Evolutionary conservation across 768 basidiomycete genomes (phyloP).

Genomic region (Gelatoporia subvermispora): DNA sequence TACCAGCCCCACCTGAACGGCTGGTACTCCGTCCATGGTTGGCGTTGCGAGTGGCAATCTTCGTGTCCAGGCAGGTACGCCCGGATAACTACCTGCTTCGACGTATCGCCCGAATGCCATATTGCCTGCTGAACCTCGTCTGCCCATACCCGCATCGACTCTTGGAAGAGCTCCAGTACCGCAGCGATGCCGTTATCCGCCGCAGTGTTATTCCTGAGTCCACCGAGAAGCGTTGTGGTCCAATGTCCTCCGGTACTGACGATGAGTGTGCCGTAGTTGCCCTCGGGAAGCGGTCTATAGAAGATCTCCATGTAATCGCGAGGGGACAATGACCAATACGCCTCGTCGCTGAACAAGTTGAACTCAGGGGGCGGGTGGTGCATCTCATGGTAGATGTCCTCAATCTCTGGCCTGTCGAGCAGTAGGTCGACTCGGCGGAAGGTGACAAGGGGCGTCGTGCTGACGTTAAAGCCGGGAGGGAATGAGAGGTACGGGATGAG

Average conservation of each 20-base stretch:
- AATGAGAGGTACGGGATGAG: slow-evolving; percentile 38
- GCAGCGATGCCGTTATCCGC: slow-evolving; percentile 46
- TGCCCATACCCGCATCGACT: slow-evolving; percentile 56
- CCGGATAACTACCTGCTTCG: slow-evolving; percentile 47
- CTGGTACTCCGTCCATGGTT: slow-evolving; percentile 43
- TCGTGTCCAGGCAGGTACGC: slow-evolving; percentile 66
- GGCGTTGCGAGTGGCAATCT: slow-evolving; percentile 45
- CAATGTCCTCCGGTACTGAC: slow-evolving; percentile 67
- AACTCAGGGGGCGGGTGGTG: slow-evolving; percentile 17
- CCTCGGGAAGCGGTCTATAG: slow-evolving; percentile 44
- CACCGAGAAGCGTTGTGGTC: slow-evolving; percentile 53
- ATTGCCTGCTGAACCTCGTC: slow-evolving; percentile 36
- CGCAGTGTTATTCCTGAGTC: slow-evolving; percentile 29
- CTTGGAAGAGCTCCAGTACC: slow-evolving; percentile 52
- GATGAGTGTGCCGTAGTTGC: slow-evolving; percentile 56
- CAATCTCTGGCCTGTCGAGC: slow-evolving; percentile 42
- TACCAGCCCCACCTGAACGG: slow-evolving; percentile 48
- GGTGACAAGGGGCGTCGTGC: slow-evolving; percentile 54
- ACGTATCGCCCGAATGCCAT: slow-evolving; percentile 4
- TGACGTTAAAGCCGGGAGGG: slow-evolving; percentile 50
- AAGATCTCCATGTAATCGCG: slow-evolving; percentile 43
- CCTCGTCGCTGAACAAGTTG: slow-evolving; percentile 51
- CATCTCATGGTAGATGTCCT: slow-evolving; percentile 26
- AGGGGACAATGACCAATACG: slow-evolving; percentile 48
- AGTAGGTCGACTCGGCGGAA: slow-evolving; percentile 66